Percentiles rank a stretch among this genome's conserved stretches.
Conservation (phyloP, 2,329 filamentous ascomycete genomes). For the Diaporthe eres region DNA sequence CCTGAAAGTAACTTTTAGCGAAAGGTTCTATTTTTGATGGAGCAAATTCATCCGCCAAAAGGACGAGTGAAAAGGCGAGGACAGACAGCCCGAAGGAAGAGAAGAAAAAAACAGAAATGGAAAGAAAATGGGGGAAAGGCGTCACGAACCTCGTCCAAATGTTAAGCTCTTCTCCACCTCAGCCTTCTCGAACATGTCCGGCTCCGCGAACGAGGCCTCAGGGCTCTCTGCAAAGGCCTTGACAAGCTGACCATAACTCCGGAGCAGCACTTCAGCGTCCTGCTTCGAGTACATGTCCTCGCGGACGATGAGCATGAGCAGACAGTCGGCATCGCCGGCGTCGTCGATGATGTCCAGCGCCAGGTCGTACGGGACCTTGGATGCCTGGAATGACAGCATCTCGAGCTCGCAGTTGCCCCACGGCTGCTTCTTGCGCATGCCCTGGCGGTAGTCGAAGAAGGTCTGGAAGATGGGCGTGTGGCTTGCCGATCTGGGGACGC, state of each 20-base stretch:
- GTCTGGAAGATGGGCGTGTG: constrained; percentile 65
- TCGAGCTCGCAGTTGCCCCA: constrained; percentile 21
- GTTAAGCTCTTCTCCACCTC: not conserved
- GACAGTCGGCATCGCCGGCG: not conserved
- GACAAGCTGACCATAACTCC: not conserved
- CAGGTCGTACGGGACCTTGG: constrained; percentile 4
- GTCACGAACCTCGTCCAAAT: constrained; percentile 6
- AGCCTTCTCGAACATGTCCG: not conserved
- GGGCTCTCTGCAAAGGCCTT: constrained; percentile 41
- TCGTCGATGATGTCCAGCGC: constrained; percentile 18
- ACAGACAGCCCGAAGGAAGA: not conserved
- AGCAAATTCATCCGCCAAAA: not conserved
- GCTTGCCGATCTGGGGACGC: constrained; percentile 53
- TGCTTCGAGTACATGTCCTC: constrained; percentile 15
- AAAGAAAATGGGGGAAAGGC: not conserved
- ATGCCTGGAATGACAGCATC: not conserved
- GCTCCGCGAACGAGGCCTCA: not conserved
- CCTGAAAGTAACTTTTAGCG: not conserved
- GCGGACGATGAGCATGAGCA: not conserved
- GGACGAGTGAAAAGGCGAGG: no score
- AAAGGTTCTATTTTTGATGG: no score
- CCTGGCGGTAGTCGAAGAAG: constrained; percentile 50
- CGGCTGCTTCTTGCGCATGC: not conserved
- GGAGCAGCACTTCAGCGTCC: not conserved
- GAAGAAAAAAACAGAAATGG: not conserved